These are phyloP conservation scores for Agrostemma githago DNA, from an alignment of 148 eudicot species.

Conservation along the genomic window DNA sequence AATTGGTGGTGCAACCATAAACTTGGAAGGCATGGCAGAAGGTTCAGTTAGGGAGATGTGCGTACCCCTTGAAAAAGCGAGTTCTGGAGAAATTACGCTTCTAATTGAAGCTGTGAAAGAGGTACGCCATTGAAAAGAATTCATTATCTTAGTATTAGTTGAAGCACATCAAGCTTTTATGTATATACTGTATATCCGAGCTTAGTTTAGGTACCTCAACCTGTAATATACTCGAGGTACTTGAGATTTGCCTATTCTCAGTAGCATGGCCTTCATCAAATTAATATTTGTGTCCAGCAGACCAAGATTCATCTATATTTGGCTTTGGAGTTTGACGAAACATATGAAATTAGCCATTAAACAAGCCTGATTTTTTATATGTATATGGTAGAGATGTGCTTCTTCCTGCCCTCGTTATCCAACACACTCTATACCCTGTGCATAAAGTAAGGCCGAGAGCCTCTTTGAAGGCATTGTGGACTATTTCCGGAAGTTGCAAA, in stretches of 20 bases:
- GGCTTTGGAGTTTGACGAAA: neutral
- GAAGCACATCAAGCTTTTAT: neutral
- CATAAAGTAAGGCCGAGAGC: neutral
- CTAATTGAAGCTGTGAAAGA: constrained; percentile 60
- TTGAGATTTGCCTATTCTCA: neutral
- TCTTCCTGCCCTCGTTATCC: neutral
- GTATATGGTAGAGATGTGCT: no score
- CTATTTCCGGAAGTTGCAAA: neutral
- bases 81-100: constrained; percentile 83
- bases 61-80: constrained; percentile 89
- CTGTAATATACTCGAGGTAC: neutral
- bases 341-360: neutral
- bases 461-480: neutral
- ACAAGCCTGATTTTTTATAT: neutral
- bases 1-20: constrained; percentile 82
- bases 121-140: constrained; percentile 34
- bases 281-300: neutral
- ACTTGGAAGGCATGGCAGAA: constrained; percentile 83
- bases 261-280: neutral
- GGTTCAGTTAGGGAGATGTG: constrained; percentile 62
- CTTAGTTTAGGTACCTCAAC: neutral
- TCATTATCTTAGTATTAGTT: neutral
- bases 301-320: neutral
- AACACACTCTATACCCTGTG: neutral
- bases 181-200: neutral